Percentiles rank a stretch among this genome's conserved stretches.
Conservation (phyloP, 2,329 filamentous ascomycete genomes). For the Domatiomyces catenatus region DNA sequence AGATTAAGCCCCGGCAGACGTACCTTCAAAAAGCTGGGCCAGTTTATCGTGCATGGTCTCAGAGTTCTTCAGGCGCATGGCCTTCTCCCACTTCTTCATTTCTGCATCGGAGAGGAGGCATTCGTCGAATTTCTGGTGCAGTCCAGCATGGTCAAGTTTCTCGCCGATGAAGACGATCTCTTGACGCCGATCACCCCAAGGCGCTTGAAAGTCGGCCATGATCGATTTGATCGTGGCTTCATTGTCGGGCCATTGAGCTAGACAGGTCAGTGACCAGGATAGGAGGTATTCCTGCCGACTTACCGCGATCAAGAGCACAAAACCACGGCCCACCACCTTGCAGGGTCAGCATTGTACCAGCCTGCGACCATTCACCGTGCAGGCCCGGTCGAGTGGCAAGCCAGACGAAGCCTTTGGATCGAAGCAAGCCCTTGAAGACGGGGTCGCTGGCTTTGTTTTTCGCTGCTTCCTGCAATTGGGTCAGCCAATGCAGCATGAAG, state of each 20-base stretch:
- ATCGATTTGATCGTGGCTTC: constrained; percentile 34
- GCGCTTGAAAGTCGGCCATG: constrained; percentile 33
- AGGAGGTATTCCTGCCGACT: neutral
- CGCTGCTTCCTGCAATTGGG: neutral
- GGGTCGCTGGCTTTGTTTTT: constrained; percentile 26
- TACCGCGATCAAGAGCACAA: constrained; percentile 12
- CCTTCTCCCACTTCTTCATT: constrained; percentile 37
- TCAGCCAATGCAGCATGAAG: neutral
- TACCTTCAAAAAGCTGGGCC: constrained; percentile 35
- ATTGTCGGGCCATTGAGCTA: constrained; percentile 39
- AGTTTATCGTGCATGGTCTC: constrained; percentile 34
- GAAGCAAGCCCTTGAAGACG: constrained; percentile 25
- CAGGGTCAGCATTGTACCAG: constrained; percentile 30
- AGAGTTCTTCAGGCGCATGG: constrained; percentile 32
- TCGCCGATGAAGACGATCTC: constrained; percentile 63
- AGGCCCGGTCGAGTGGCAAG: constrained; percentile 27
- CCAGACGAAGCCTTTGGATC: constrained; percentile 33
- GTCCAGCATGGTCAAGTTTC: constrained; percentile 36
- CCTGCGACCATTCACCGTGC: constrained; percentile 32
- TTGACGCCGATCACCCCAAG: constrained; percentile 55
- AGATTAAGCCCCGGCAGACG: neutral
- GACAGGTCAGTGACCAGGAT: neutral
- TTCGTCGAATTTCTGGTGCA: constrained; percentile 41
- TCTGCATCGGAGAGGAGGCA: constrained; percentile 50
- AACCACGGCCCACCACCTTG: constrained; percentile 38